These are phyloP conservation scores for Cerrena zonata DNA, from an alignment of 1,284 basidiomycete species.

Conservation along the genomic window DNA sequence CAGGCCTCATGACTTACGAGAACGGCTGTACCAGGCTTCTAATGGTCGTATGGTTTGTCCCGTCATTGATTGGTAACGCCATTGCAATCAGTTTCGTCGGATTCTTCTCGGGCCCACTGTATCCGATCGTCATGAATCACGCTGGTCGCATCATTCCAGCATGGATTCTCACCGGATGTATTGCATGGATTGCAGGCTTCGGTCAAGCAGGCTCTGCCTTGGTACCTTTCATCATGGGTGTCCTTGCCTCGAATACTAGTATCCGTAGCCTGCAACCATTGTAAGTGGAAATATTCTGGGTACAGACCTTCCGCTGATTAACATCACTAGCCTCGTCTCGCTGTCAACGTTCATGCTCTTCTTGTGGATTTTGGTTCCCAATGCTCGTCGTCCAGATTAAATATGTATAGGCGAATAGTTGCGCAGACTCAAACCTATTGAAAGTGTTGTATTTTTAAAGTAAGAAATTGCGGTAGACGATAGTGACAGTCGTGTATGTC, in stretches of 20 bases:
- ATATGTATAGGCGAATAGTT: no score
- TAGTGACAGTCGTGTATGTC: no score
- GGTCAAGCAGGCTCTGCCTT: constrained; percentile 49
- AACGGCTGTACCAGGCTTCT: constrained; percentile 10
- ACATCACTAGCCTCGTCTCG: constrained; percentile 33
- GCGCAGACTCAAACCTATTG: no score
- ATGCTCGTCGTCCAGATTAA: no score
- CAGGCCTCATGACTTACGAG: no score
- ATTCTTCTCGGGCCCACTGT: constrained; percentile 47
- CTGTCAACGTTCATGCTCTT: constrained; percentile 40
- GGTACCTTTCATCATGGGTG: constrained; percentile 54
- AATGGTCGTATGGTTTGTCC: constrained; percentile 54
- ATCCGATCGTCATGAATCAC: constrained; percentile 50
- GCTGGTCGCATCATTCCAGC: constrained; percentile 42
- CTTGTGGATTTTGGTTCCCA: constrained; percentile 41
- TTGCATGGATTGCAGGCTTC: constrained; percentile 52
- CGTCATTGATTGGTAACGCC: constrained; percentile 46
- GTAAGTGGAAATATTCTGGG: no score
- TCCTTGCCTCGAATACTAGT: constrained; percentile 43
- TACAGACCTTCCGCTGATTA: neutral
- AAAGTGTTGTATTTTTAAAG: no score
- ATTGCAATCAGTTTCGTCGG: constrained; percentile 52
- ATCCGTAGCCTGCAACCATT: constrained; percentile 51
- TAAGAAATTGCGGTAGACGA: no score
- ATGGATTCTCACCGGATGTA: constrained; percentile 46